These are phyloP conservation scores for Sporisorium iseilematis-ciliati DNA, from an alignment of 1,284 basidiomycete species.

Conservation along the genomic window DNA sequence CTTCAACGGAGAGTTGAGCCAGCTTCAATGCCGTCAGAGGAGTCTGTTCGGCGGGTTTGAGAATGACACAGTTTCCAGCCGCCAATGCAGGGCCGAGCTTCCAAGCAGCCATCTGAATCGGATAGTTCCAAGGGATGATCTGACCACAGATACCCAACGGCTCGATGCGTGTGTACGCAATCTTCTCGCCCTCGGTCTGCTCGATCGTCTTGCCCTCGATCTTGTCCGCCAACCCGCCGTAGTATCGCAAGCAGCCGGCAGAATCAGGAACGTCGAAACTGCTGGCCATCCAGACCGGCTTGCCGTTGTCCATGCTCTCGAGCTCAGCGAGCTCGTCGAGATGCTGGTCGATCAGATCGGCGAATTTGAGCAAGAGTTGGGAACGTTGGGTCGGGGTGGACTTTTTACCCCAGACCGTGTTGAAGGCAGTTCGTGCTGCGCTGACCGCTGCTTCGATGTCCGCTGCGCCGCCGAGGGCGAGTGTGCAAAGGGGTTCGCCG, in stretches of 20 bases:
- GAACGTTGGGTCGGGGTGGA: slow-evolving; percentile 72
- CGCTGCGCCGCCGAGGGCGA: slow-evolving; percentile 44
- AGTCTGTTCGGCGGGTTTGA: slow-evolving; percentile 79
- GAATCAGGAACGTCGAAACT: slow-evolving; percentile 78
- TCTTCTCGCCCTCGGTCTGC: slow-evolving; percentile 79
- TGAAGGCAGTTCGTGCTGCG: slow-evolving; percentile 51
- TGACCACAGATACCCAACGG: slow-evolving; percentile 83
- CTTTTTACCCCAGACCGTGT: slow-evolving; percentile 55
- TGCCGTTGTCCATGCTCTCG: slow-evolving; percentile 78
- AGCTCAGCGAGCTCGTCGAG: slow-evolving; percentile 75
- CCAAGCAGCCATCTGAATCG: slow-evolving; percentile 69
- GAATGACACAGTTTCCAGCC: slow-evolving; percentile 71
- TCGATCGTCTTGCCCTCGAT: slow-evolving; percentile 85
- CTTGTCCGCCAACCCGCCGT: slow-evolving; percentile 80
- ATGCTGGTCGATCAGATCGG: slow-evolving; percentile 79
- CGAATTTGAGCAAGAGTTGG: slow-evolving; percentile 77
- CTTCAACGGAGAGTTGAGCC: slow-evolving; percentile 79
- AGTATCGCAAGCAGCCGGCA: slow-evolving; percentile 76
- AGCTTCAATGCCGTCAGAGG: slow-evolving; percentile 78
- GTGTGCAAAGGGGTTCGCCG: slow-evolving; percentile 48
- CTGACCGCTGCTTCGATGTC: slow-evolving; percentile 58
- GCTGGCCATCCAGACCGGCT: slow-evolving; percentile 78
- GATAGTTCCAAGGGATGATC: slow-evolving; percentile 77
- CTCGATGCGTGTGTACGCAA: slow-evolving; percentile 79
- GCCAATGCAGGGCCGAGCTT: slow-evolving; percentile 74